Percentiles rank a stretch among this genome's conserved stretches.
phyloP scores from a whole-genome alignment of 2,329 filamentous ascomycete genomes.

The Colletotrichum kahawae region DNA sequence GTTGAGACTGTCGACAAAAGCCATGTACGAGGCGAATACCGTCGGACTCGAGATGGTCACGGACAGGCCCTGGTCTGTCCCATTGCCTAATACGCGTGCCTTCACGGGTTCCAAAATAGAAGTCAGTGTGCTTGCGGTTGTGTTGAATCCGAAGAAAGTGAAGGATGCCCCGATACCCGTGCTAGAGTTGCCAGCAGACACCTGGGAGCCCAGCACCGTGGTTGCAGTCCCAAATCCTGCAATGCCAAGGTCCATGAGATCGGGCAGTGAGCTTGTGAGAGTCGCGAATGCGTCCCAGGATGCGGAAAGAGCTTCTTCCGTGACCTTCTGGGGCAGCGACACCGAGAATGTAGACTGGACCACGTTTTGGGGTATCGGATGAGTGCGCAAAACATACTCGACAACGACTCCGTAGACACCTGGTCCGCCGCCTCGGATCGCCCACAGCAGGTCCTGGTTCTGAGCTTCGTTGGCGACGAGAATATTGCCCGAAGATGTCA shows the following conservation, averaged over 20 bases:
- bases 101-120: background rate
- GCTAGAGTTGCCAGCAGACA: background rate
- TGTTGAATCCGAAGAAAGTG: background rate
- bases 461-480: constrained; percentile 13
- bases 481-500: constrained; percentile 27
- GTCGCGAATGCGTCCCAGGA: background rate
- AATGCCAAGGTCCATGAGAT: background rate
- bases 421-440: constrained; percentile 21
- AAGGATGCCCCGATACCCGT: background rate
- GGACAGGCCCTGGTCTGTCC: background rate
- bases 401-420: constrained; percentile 21
- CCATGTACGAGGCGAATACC: background rate
- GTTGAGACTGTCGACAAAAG: background rate
- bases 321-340: background rate
- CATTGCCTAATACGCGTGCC: background rate
- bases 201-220: background rate
- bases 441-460: constrained; percentile 22
- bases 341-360: background rate
- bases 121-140: background rate
- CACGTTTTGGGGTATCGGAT: constrained; percentile 13
- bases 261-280: background rate
- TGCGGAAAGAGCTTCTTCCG: background rate
- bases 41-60: background rate
- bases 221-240: background rate
- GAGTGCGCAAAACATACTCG: constrained; percentile 18